Conservation (phyloP, 2,329 filamentous ascomycete species). For the Fusarium keratoplasticum region DNA sequence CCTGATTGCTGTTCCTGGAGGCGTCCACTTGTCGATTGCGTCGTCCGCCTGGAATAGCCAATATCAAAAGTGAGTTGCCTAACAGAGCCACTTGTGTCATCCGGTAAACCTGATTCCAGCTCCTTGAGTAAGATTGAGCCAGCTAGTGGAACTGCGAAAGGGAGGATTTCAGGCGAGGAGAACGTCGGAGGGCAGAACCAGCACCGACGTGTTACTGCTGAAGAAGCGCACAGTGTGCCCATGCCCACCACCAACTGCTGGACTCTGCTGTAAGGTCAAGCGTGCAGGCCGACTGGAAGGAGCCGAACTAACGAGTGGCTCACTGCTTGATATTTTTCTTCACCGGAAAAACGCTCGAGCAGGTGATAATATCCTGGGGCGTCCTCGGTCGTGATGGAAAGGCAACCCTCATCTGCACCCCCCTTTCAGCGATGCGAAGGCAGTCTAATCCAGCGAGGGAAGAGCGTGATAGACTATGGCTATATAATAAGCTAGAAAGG, state of each 20-base stretch:
- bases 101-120: not conserved
- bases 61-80: not conserved
- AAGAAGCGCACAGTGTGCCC: not conserved
- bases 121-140: not conserved
- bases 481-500: not conserved
- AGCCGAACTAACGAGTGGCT: not conserved
- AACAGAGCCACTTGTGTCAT: conserved; percentile 28
- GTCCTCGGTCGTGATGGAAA: not conserved
- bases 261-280: conserved; percentile 24
- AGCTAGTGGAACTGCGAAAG: conserved; percentile 8
- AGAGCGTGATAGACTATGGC: too few species aligned
- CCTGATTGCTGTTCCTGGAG: not conserved
- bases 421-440: not conserved
- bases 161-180: conserved; percentile 30
- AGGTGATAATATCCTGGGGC: not conserved
- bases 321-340: not conserved
- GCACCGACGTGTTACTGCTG: not conserved
- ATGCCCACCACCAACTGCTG: conserved; percentile 23
- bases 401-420: not conserved
- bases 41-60: not conserved
- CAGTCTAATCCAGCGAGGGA: not conserved
- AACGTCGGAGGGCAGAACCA: conserved; percentile 24
- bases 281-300: not conserved
- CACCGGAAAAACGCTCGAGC: not conserved
- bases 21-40: not conserved